A percentile compares a stretch with the other conserved stretches of the same genome.
Conservation (phyloP, 2,329 filamentous ascomycete species). For the Aspergillus melleus region DNA sequence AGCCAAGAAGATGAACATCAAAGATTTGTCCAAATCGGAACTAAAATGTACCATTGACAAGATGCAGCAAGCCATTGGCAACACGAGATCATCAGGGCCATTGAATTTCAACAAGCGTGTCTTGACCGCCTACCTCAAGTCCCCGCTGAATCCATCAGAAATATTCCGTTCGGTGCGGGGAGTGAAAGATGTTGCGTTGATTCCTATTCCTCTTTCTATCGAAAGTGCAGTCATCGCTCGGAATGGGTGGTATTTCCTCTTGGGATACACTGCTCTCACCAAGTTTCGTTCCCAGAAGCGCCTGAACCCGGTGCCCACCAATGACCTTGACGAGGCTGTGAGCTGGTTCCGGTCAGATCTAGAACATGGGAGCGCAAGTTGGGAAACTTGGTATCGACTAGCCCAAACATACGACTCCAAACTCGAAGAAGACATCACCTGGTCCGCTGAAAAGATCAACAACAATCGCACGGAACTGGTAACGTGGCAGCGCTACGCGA, state of each 20-base stretch:
- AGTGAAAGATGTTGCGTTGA: slow-evolving; percentile 70
- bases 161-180: slow-evolving; percentile 81
- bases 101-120: slow-evolving; percentile 86
- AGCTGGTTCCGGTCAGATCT: slow-evolving; percentile 79
- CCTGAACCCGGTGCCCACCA: slow-evolving; percentile 73
- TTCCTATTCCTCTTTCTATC: slow-evolving; percentile 65
- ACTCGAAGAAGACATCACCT: slow-evolving; percentile 81
- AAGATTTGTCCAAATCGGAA: slow-evolving; percentile 88
- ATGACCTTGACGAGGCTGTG: slow-evolving; percentile 79
- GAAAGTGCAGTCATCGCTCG: slow-evolving; percentile 70
- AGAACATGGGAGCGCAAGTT: slow-evolving; percentile 76
- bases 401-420: slow-evolving; percentile 87
- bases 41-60: slow-evolving; percentile 88
- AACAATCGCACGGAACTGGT: slow-evolving; percentile 74
- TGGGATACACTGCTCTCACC: slow-evolving; percentile 83
- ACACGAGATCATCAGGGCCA: slow-evolving; percentile 72
- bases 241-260: slow-evolving; percentile 88
- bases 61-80: slow-evolving; percentile 81
- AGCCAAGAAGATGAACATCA: slow-evolving; percentile 80
- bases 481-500: slow-evolving; percentile 73
- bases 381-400: slow-evolving; percentile 89
- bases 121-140: slow-evolving; percentile 77
- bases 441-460: slow-evolving; percentile 90
- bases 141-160: slow-evolving; percentile 76
- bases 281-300: slow-evolving; percentile 82